Conservation (phyloP, 2,329 filamentous ascomycete genomes). For the Teratosphaeria epicoccoides region DNA sequence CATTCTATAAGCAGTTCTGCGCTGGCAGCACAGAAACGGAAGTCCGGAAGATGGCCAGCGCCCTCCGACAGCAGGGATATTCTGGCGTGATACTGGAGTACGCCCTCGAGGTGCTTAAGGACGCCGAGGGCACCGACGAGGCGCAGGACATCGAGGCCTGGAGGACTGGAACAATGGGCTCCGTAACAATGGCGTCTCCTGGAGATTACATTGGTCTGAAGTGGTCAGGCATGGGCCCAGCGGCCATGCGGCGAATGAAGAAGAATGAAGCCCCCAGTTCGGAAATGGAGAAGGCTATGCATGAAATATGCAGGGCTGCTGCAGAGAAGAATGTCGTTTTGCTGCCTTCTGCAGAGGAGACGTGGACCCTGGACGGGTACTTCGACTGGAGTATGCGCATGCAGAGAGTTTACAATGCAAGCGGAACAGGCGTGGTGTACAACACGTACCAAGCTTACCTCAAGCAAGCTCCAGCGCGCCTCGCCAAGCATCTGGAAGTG, state of each 20-base stretch:
- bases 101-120: constrained; percentile 62
- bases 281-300: constrained; percentile 58
- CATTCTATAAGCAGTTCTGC: constrained; percentile 87
- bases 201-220: constrained; percentile 48
- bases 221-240: constrained; percentile 72
- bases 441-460: constrained; percentile 51
- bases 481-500: constrained; percentile 36
- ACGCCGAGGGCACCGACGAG: constrained; percentile 40
- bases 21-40: constrained; percentile 64
- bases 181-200: constrained; percentile 45
- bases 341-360: constrained; percentile 80
- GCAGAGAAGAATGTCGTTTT: constrained; percentile 58
- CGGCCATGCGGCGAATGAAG: constrained; percentile 57
- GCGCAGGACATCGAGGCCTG: constrained; percentile 58
- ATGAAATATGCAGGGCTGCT: constrained; percentile 64
- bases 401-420: constrained; percentile 47
- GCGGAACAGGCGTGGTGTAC: constrained; percentile 60
- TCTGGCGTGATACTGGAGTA: constrained; percentile 77
- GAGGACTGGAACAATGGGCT: constrained; percentile 63
- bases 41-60: constrained; percentile 53
- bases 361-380: constrained; percentile 65
- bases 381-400: constrained; percentile 70
- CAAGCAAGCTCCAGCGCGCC: constrained; percentile 33
- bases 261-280: constrained; percentile 52
- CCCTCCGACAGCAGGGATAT: constrained; percentile 65